These are phyloP conservation scores for Eucalyptus polybractea DNA, from an alignment of 345 rosid genomes.

Conservation along the genomic window DNA sequence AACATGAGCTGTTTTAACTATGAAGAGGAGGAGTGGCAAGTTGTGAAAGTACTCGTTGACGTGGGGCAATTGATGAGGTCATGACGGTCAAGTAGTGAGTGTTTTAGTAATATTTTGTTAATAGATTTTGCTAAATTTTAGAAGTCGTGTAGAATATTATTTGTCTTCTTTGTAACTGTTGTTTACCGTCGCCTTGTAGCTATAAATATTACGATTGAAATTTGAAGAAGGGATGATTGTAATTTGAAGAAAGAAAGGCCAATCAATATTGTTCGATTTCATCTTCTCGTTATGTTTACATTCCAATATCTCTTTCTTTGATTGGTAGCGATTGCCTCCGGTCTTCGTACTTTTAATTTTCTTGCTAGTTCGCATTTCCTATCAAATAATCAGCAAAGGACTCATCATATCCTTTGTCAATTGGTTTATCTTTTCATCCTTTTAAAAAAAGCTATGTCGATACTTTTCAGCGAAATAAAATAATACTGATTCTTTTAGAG, in stretches of 20 bases:
- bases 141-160: background rate
- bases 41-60: background rate
- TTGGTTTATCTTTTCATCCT: background rate
- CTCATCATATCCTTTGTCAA: background rate
- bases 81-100: background rate
- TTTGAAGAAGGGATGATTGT: background rate
- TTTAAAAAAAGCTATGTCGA: background rate
- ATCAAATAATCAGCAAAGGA: background rate
- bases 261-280: background rate
- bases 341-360: background rate
- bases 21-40: background rate
- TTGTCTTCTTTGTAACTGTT: background rate
- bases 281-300: background rate
- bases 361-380: background rate
- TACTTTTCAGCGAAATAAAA: background rate
- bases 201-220: background rate
- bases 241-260: background rate
- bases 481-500: background rate
- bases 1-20: background rate
- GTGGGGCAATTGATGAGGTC: background rate
- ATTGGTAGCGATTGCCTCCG: background rate
- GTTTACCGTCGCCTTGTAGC: background rate
- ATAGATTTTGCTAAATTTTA: background rate
- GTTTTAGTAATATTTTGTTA: too few relatives aligned
- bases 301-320: background rate